Percentiles rank a stretch among this genome's conserved stretches.
Evolutionary conservation across 106 monocot species (phyloP).

Genomic region (Phalaenopsis aphrodite): DNA sequence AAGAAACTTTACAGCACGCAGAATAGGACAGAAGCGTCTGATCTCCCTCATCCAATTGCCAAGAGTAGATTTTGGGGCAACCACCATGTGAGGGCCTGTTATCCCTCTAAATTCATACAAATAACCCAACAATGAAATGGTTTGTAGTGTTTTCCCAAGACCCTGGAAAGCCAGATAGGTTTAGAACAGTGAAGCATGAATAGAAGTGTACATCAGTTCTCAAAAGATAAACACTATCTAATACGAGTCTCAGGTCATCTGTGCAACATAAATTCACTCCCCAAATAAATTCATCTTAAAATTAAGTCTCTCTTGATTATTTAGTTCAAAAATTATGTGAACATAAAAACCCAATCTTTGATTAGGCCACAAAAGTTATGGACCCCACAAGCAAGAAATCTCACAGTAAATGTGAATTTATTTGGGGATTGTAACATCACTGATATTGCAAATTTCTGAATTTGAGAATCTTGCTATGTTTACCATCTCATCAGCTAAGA

Average conservation of each 20-base stretch:
- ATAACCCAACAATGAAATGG: slow-evolving; percentile 83
- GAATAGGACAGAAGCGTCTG: slow-evolving; percentile 72
- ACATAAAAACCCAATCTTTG: neutral
- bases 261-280: neutral
- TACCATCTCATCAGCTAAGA: slow-evolving; percentile 99
- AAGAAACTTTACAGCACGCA: slow-evolving; percentile 80
- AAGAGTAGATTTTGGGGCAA: slow-evolving; percentile 92
- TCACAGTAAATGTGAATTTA: neutral
- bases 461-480: neutral
- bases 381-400: neutral
- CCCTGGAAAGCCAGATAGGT: slow-evolving; percentile 29
- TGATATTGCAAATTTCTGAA: neutral
- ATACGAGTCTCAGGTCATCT: neutral
- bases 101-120: slow-evolving; percentile 83
- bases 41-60: slow-evolving; percentile 98
- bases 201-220: neutral
- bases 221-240: slow-evolving; percentile 1
- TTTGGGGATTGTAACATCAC: neutral
- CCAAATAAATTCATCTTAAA: neutral
- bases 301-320: neutral
- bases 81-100: slow-evolving; percentile 92
- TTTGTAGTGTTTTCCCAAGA: slow-evolving; percentile 97
- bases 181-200: neutral
- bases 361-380: neutral
- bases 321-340: neutral